These are phyloP conservation scores for Linderniella brevidens DNA, from an alignment of 257 asterid genomes.

Conservation along the genomic window DNA sequence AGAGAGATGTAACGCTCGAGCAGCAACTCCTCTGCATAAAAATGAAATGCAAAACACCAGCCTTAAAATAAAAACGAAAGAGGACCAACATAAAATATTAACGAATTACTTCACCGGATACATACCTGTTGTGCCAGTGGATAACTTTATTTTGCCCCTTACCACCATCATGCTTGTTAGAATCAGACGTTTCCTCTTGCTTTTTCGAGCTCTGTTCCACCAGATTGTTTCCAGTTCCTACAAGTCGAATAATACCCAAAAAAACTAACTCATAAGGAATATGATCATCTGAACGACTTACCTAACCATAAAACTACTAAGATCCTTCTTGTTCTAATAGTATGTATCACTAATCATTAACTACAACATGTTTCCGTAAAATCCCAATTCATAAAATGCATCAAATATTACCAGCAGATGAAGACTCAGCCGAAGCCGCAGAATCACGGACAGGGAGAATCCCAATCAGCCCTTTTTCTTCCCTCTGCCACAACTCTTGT, in stretches of 20 bases:
- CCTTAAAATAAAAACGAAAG: conserved; percentile 10
- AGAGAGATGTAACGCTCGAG: conserved; percentile 92
- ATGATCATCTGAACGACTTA: too few relatives aligned
- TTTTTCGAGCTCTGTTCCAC: conserved; percentile 36
- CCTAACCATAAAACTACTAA: too few relatives aligned
- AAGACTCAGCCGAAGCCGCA: conserved; percentile 54
- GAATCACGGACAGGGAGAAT: conserved; percentile 89
- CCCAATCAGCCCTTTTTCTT: conserved; percentile 90
- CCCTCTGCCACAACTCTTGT: conserved; percentile 99
- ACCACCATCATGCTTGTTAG: conserved; percentile 52
- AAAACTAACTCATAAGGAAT: too few relatives aligned
- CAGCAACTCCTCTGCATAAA: conserved; percentile 65
- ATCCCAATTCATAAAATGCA: too few relatives aligned
- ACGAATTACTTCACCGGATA: conserved; percentile 8
- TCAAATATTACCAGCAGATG: conserved; percentile 15
- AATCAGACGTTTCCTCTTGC: conserved; percentile 42
- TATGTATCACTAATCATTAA: too few relatives aligned
- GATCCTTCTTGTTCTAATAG: too few relatives aligned
- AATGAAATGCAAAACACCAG: conserved; percentile 7
- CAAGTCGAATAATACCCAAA: not conserved
- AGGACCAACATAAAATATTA: conserved; percentile 7
- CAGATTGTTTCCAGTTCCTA: conserved; percentile 30
- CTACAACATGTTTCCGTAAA: too few relatives aligned
- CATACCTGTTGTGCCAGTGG: conserved; percentile 88
- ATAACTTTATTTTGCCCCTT: conserved; percentile 72